Percentiles rank a stretch among this genome's conserved stretches.
Evolutionary conservation across 352 stramenopile species (phyloP).

Genomic region (Phytophthora hibernalis): DNA sequence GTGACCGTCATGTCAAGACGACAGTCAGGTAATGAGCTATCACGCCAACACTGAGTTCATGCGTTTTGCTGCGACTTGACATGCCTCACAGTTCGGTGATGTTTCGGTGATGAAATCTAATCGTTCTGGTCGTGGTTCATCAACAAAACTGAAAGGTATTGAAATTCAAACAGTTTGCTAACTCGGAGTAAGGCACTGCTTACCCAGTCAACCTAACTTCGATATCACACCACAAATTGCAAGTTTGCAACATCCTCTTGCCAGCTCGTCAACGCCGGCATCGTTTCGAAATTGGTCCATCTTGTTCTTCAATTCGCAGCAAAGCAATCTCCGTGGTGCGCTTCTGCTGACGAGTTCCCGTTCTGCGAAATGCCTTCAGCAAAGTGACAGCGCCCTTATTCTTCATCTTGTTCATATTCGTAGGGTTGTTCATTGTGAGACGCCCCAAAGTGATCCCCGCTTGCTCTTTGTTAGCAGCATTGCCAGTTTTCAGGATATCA

Average conservation of each 20-base stretch:
- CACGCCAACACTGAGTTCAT: too few relatives aligned
- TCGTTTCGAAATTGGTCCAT: not conserved
- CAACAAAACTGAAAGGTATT: too few relatives aligned
- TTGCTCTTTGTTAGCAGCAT: conserved; percentile 12
- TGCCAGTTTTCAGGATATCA: conserved; percentile 1
- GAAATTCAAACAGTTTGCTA: too few relatives aligned
- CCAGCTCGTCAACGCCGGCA: not conserved
- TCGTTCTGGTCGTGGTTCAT: too few relatives aligned
- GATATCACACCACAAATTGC: too few relatives aligned
- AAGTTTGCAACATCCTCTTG: too few relatives aligned
- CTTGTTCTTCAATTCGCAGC: not conserved
- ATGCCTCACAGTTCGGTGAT: too few relatives aligned
- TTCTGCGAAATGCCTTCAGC: conserved; percentile 2
- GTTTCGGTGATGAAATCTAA: too few relatives aligned
- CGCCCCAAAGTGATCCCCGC: conserved; percentile 9
- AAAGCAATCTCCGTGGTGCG: not conserved
- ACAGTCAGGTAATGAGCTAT: too few relatives aligned
- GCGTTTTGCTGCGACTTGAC: too few relatives aligned
- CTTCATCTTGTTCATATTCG: conserved; percentile 4
- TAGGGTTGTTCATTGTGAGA: conserved; percentile 1
- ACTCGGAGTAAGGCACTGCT: too few relatives aligned
- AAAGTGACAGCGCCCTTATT: conserved; percentile 1
- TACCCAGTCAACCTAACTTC: too few relatives aligned
- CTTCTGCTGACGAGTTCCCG: conserved; percentile 13
- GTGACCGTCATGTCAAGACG: not conserved